phyloP scores from a whole-genome alignment of 2,329 filamentous ascomycete species.

The Aspergillus arachidicola region DNA sequence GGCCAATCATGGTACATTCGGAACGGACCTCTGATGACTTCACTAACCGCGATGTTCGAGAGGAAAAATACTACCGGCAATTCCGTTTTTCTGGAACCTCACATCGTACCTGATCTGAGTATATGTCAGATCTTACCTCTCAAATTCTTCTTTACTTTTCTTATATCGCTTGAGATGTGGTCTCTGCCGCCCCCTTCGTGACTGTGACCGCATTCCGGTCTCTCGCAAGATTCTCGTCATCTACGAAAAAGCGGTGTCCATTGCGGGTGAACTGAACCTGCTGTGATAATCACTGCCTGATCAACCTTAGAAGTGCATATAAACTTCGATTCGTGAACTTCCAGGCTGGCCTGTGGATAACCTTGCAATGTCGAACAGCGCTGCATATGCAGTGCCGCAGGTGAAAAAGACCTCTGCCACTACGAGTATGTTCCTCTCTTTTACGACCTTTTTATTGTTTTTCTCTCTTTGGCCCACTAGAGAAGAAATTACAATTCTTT shows the following conservation, averaged over 20 bases:
- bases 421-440: slow-evolving; percentile 27
- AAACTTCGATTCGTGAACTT: background rate
- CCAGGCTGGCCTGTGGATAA: slow-evolving; percentile 11
- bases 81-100: background rate
- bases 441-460: background rate
- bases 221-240: slow-evolving; percentile 2
- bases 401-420: slow-evolving; percentile 31
- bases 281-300: background rate
- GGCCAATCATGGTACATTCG: slow-evolving; percentile 17
- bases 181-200: background rate
- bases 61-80: slow-evolving; percentile 11
- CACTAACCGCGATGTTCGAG: slow-evolving; percentile 15
- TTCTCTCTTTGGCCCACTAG: background rate
- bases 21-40: slow-evolving; percentile 21
- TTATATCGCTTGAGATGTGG: slow-evolving; percentile 12
- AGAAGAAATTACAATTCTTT: background rate
- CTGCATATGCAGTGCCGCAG: slow-evolving; percentile 29
- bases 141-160: background rate
- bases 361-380: slow-evolving; percentile 35
- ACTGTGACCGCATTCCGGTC: slow-evolving; percentile 15
- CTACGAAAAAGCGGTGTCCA: slow-evolving; percentile 1
- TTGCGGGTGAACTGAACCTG: slow-evolving; percentile 5
- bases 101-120: background rate
- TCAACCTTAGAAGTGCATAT: background rate
- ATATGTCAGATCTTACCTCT: background rate